phyloP scores from a whole-genome alignment of 179 eudicot genomes.

The Silene coronaria region DNA sequence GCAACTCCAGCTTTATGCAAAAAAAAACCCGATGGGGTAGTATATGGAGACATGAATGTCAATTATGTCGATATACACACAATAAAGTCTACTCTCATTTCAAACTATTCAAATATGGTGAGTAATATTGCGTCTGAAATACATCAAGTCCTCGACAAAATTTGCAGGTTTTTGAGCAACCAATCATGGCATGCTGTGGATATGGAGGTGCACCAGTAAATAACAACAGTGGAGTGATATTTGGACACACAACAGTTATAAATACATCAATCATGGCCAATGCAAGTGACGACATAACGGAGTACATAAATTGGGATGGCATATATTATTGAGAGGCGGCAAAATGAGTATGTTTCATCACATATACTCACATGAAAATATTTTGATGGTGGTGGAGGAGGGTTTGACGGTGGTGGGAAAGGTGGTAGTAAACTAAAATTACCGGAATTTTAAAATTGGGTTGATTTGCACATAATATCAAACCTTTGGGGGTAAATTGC shows the following conservation, averaged over 20 bases:
- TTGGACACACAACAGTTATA: slow-evolving; percentile 36
- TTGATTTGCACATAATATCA: too few species aligned
- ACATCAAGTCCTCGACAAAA: background rate
- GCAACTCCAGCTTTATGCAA: slow-evolving; percentile 71
- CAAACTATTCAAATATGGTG: slow-evolving; percentile 78
- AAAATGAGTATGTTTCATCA: slow-evolving; percentile 59
- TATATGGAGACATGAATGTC: slow-evolving; percentile 57
- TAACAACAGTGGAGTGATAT: slow-evolving; percentile 31
- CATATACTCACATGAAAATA: slow-evolving; percentile 81
- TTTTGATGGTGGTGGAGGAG: too few species aligned
- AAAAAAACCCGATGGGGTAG: slow-evolving; percentile 59
- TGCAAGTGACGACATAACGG: slow-evolving; percentile 58
- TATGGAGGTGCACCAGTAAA: slow-evolving; percentile 43
- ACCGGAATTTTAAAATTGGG: too few species aligned
- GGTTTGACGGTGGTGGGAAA: too few species aligned
- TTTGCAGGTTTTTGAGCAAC: slow-evolving; percentile 47
- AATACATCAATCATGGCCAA: slow-evolving; percentile 46
- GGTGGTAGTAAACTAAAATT: too few species aligned
- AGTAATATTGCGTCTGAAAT: slow-evolving; percentile 17
- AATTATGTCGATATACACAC: slow-evolving; percentile 66
- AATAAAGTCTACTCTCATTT: slow-evolving; percentile 63
- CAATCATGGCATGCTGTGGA: slow-evolving; percentile 64
- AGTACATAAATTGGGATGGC: slow-evolving; percentile 84
- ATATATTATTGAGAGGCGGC: slow-evolving; percentile 90
- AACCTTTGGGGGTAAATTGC: too few species aligned